Evolutionary conservation across 441 rosid species (phyloP), one percentile per base, ranked within the genome.

Genomic region (Metrosideros polymorpha): DNA sequence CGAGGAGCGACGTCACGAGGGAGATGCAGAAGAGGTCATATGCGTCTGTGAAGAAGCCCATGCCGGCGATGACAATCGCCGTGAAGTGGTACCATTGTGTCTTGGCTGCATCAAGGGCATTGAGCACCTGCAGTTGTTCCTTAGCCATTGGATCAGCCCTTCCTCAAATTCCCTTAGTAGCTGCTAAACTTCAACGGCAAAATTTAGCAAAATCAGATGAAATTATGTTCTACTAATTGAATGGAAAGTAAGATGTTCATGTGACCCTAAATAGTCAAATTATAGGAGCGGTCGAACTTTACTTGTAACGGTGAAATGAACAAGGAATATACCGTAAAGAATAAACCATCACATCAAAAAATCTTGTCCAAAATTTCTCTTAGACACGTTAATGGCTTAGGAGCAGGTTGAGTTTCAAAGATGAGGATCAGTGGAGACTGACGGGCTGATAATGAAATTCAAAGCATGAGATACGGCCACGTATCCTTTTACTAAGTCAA

Each of bases 61-160:
- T 87, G 53, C 88, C 88, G 79, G 88, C 86, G n/a, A 87, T 87
- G 66, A 87, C 59, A 35, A 87, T 87, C 39, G 86, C 88, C 50
- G 86, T 87, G 86, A 87, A 87, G 43, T 87, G 88, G 86, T 87
- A 87, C 86, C 86, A 87, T 71, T 87, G 88, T 25, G 88, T 87
- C 47, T 87, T 87, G 83, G 88, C 88, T 19, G 32, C 49, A 84
- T 87, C 88, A 6, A 87, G 88, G 49, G 88, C 86, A 14, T 12
- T 71, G 5, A 87, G 85, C 30, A 87, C 88, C 30, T 84, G 32
- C 56, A 84, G 32, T n/a, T 57, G 82, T 2, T 84, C 83, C 12
- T 52, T 30, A 10, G 86, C 88, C 88, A 87, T 87, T 39, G 84
- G 84, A 7, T 82, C 84, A 47, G 45, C n/a, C 47, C 45, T 10